Evolutionary conservation across 352 stramenopile species (phyloP), one percentile per base, ranked within the genome.

Genomic region (Albugo candida): DNA sequence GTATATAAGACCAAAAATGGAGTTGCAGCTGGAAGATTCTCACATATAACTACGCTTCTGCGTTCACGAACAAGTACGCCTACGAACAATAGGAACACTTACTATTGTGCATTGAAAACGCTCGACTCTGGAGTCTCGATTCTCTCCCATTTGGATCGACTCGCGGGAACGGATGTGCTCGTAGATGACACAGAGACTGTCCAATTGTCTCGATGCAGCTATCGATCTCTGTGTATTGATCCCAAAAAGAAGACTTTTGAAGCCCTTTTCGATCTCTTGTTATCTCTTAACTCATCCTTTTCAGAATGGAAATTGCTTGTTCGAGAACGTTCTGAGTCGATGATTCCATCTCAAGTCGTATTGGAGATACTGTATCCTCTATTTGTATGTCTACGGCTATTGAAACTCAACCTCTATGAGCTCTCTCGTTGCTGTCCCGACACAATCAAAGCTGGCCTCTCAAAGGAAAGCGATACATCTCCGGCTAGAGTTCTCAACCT

Each of bases 351-450:
- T 18, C 43, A 35, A 39, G 17, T 20, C 8, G 52, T 58, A 10
- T 51, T 61, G 14, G 51, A 80, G 18, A 48, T 79, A 1, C 41
- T 89, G 19, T 92, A 89, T 36, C 75, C 79, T 5, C 59, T 85
- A 11, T 52, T 88, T 10, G 69, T 88, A 17, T 68, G 68, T 13
- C 59, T 87, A 40, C 67, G 71, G 16, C 42, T 92, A 10, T 52
- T 92, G 12, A 92, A 92, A 46, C 52, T 88, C 4, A 92, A 92
- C 58, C 83, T 92, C 40, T 92, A 87, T 24, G 79, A 92, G 24
- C 24, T 88, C 36, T 81, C 70, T 13, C 64, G 74, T 2, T 86
- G 71, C 42, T 73, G 72, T 12, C 63, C 83, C 17, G 68, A 80
- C 16, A 58, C 55, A n/a, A 53, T 59, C 11, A 66, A 84, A 38